These are phyloP conservation scores for Pugionium dolabratum DNA, from an alignment of 345 rosid genomes.

Conservation along the genomic window DNA sequence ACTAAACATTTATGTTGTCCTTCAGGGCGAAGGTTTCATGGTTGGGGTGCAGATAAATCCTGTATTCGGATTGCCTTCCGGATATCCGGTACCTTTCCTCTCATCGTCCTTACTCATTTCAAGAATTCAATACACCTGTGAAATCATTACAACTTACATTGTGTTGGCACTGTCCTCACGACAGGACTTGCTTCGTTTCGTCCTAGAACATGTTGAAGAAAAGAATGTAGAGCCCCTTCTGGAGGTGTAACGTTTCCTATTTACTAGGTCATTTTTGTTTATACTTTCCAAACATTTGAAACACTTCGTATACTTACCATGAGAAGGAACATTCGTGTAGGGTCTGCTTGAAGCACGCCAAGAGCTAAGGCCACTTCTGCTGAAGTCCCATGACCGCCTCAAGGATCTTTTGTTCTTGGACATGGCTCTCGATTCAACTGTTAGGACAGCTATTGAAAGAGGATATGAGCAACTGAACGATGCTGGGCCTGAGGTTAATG, in stretches of 20 bases:
- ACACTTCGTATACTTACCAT: conserved; percentile 15
- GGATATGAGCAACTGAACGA: conserved; percentile 80
- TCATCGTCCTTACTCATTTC: conserved; percentile 30
- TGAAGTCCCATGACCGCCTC: conserved; percentile 70
- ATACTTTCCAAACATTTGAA: conserved; percentile 7
- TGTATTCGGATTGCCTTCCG: conserved; percentile 83
- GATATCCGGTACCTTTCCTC: conserved; percentile 67
- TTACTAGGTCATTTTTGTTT: background rate
- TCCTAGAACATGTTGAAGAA: conserved; percentile 81
- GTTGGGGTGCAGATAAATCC: conserved; percentile 97
- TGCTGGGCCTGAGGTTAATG: conserved; percentile 81
- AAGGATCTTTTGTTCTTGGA: conserved; percentile 94
- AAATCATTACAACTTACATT: conserved; percentile 28
- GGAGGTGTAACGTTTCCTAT: conserved; percentile 55
- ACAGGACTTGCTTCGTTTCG: conserved; percentile 86
- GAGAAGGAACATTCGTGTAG: conserved; percentile 44
- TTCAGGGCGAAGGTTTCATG: conserved; percentile 98
- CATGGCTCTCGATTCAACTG: conserved; percentile 90
- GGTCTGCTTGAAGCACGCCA: conserved; percentile 98
- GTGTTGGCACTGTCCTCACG: conserved; percentile 31
- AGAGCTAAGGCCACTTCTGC: conserved; percentile 77
- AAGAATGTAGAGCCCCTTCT: conserved; percentile 83
- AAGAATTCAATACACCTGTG: conserved; percentile 23
- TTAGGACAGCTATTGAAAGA: conserved; percentile 94
- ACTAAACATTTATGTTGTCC: conserved; percentile 30